These are phyloP conservation scores for Lactarius sp. DNA, from an alignment of 768 basidiomycete genomes.

Conservation along the genomic window DNA sequence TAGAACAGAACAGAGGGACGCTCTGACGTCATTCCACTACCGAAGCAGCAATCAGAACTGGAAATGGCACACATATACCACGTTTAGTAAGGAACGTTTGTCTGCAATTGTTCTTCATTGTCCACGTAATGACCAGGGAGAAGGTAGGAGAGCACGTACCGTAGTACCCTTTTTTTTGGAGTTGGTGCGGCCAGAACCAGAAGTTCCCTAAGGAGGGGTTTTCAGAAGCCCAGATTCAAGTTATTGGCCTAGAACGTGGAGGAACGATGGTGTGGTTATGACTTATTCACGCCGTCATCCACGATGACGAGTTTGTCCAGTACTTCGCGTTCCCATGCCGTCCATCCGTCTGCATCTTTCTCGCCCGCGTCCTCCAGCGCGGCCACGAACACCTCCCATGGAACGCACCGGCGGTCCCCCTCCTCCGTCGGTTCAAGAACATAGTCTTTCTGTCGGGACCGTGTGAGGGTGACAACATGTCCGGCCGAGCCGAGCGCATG, in stretches of 20 bases:
- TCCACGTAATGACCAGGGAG: not conserved
- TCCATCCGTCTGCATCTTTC: slow-evolving; percentile 62
- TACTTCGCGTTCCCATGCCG: slow-evolving; percentile 79
- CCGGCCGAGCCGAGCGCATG: slow-evolving; percentile 81
- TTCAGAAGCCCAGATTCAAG: not conserved
- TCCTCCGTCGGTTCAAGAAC: slow-evolving; percentile 45
- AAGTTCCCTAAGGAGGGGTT: not conserved
- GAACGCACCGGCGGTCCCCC: slow-evolving; percentile 57
- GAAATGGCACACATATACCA: not conserved
- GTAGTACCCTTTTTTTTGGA: not conserved
- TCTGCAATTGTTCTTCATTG: no score
- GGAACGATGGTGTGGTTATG: not conserved
- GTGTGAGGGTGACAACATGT: slow-evolving; percentile 86
- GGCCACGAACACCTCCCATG: slow-evolving; percentile 68
- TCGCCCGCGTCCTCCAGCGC: slow-evolving; percentile 52
- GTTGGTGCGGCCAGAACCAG: no score
- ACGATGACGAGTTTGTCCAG: slow-evolving; percentile 61
- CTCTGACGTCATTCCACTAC: not conserved
- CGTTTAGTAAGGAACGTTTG: not conserved
- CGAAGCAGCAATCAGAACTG: not conserved
- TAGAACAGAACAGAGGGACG: not conserved
- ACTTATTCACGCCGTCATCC: slow-evolving; percentile 28
- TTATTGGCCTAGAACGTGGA: not conserved
- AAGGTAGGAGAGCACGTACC: not conserved
- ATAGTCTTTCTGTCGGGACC: slow-evolving; percentile 87